Evolutionary conservation across 805 yeast genomes (phyloP), one percentile per base, ranked within the genome.

Genomic region (Metschnikowia matae): DNA sequence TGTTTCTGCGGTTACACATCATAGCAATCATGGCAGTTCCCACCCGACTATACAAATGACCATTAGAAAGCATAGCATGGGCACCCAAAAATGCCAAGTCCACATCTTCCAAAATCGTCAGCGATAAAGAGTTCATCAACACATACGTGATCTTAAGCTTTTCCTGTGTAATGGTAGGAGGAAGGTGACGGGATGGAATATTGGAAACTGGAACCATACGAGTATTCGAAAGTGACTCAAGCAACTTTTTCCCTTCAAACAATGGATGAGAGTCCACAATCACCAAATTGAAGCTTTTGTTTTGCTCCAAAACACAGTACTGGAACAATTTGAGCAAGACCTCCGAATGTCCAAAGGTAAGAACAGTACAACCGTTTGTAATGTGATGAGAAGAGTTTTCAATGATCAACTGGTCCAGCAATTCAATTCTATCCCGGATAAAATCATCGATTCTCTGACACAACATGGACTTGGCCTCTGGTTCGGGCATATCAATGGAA

Each of bases 41-140:
- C 15, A 89, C 97, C 54, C 99, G 81, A 1, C 97, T 87, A 64
- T 88, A 90, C 50, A 94, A 76, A 65, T 90, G 81, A 1, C 99
- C 99, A 64, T 94, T 94, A 7, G 97, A 89, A 50, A 94, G 77
- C 88, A 94, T 90, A 32, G 97, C 95, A 65, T 94, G 98, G 0
- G 98, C 98, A 14, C 99, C 99, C 34, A 94, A 74, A 66, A 94
- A 86, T 6, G 94, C 96, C 57, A 87, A 85, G 59, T 94, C 94
- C 33, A 94, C 92, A 65, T 88, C 90, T 58, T 85, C 87, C 60
- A 94, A 77, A 8, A 89, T 83, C 23, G 94, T 83, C 3, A 75
- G 67, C 3, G 91, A 81, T 45, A 94, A 73, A 17, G 96, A 85
- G 48, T 84, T 85, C 52, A 94, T 81, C 55, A 90, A 71, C 18